A percentile compares a stretch with the other conserved stretches of the same genome.
Evolutionary conservation across 257 asterid genomes (phyloP).

Genomic region (Solanum dulcamara): DNA sequence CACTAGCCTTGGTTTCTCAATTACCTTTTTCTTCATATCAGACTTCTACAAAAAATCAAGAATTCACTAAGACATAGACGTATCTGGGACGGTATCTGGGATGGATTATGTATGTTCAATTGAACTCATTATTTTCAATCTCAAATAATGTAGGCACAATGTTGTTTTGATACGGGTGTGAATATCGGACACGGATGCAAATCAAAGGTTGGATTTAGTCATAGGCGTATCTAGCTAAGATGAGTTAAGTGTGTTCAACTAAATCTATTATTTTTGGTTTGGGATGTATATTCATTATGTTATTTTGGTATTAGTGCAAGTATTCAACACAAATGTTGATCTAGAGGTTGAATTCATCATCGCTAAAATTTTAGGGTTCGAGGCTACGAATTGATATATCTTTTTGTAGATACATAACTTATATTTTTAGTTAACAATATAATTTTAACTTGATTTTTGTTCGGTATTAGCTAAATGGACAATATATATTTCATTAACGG

Average conservation of each 20-base stretch:
- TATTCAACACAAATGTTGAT: background rate
- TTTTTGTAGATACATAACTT: background rate
- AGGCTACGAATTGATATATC: background rate
- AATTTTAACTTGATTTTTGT: background rate
- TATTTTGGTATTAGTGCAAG: background rate
- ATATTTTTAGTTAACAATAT: background rate
- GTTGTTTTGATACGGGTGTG: accelerated
- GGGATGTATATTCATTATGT: background rate
- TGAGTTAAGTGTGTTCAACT: background rate
- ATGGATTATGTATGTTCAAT: background rate
- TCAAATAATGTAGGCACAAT: background rate
- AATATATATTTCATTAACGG: background rate
- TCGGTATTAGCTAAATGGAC: background rate
- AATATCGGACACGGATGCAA: background rate
- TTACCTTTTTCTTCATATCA: slow-evolving; percentile 9
- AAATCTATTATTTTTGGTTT: background rate
- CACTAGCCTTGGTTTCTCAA: slow-evolving; percentile 28
- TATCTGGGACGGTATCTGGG: too few relatives aligned
- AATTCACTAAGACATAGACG: background rate
- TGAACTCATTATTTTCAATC: background rate
- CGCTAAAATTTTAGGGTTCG: background rate
- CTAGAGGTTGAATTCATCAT: background rate
- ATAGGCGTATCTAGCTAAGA: background rate
- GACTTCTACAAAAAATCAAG: slow-evolving; percentile 12
- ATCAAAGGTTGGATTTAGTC: background rate